A percentile compares a stretch with the other conserved stretches of the same genome.
phyloP scores from a whole-genome alignment of 2,329 filamentous ascomycete species.

The Coniella lustricola region DNA sequence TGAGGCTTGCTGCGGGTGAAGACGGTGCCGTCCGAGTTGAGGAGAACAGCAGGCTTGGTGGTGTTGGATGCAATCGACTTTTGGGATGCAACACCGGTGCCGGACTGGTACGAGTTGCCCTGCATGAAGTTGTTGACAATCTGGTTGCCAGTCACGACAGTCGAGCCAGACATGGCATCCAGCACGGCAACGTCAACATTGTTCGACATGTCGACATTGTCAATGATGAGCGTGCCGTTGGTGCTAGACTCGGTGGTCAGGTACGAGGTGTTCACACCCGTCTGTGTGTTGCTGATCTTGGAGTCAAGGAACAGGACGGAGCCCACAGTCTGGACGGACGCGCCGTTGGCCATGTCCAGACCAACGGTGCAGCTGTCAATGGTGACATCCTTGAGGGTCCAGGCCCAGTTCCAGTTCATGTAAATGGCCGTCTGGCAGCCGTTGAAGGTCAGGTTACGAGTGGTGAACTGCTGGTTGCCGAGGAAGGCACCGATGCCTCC shows the following conservation, averaged over 20 bases:
- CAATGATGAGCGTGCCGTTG: constrained; percentile 75
- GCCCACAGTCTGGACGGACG: constrained; percentile 67
- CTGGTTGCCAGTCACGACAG: constrained; percentile 62
- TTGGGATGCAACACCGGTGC: constrained; percentile 40
- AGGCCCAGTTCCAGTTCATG: constrained; percentile 91
- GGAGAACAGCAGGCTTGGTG: constrained; percentile 59
- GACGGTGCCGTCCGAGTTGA: constrained; percentile 58
- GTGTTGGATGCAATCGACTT: constrained; percentile 52
- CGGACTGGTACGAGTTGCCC: constrained; percentile 62
- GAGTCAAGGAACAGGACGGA: constrained; percentile 80
- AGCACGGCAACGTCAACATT: constrained; percentile 62
- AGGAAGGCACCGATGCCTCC: constrained; percentile 72
- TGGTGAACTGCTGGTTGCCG: constrained; percentile 83
- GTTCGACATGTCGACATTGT: constrained; percentile 78
- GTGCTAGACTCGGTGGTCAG: constrained; percentile 53
- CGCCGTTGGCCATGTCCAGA: constrained; percentile 67
- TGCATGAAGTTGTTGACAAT: constrained; percentile 70
- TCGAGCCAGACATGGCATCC: constrained; percentile 45
- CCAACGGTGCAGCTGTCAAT: constrained; percentile 72
- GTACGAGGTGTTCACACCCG: constrained; percentile 74
- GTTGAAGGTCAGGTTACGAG: constrained; percentile 76
- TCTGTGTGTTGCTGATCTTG: constrained; percentile 65
- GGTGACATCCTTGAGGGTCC: constrained; percentile 68
- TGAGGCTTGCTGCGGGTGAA: constrained; percentile 86
- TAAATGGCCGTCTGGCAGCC: constrained; percentile 75